Percentiles rank a stretch among this genome's conserved stretches.
These are phyloP conservation scores for Mycena alexandri DNA, from an alignment of 768 basidiomycete genomes.

Conservation along the genomic window DNA sequence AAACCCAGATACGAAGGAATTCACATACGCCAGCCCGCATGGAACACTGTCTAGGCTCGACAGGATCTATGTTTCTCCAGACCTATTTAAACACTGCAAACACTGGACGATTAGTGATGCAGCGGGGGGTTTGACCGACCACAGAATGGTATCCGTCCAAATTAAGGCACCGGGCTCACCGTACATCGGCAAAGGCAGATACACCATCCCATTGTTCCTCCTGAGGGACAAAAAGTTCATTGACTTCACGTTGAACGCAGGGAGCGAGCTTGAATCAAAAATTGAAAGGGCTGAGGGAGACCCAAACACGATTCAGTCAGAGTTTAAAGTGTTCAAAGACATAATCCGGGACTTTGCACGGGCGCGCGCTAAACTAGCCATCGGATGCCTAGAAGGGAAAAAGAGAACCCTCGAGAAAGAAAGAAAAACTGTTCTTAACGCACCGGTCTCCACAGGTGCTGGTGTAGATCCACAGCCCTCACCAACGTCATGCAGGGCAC, in stretches of 20 bases:
- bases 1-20: conserved; percentile 21
- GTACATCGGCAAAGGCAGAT: no score
- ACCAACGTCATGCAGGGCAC: background rate
- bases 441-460: background rate
- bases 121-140: no score
- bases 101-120: no score
- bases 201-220: no score
- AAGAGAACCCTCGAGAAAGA: no score
- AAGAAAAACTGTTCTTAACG: background rate
- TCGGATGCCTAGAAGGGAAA: conserved; percentile 10
- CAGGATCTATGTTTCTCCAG: conserved; percentile 28
- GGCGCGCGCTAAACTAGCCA: conserved; percentile 10
- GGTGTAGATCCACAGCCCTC: no score
- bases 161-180: no score
- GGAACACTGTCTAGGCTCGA: conserved; percentile 23
- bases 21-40: conserved; percentile 24
- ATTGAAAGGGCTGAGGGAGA: background rate
- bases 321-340: conserved; percentile 7
- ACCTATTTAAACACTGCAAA: background rate
- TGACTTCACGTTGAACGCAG: background rate
- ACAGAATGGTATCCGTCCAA: no score
- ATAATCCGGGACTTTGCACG: background rate
- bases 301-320: background rate
- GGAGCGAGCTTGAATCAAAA: background rate
- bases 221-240: no score